Percentiles rank a stretch among this genome's conserved stretches.
These are phyloP conservation scores for Xerocomellus intermedius DNA, from an alignment of 768 basidiomycete genomes.

Conservation along the genomic window DNA sequence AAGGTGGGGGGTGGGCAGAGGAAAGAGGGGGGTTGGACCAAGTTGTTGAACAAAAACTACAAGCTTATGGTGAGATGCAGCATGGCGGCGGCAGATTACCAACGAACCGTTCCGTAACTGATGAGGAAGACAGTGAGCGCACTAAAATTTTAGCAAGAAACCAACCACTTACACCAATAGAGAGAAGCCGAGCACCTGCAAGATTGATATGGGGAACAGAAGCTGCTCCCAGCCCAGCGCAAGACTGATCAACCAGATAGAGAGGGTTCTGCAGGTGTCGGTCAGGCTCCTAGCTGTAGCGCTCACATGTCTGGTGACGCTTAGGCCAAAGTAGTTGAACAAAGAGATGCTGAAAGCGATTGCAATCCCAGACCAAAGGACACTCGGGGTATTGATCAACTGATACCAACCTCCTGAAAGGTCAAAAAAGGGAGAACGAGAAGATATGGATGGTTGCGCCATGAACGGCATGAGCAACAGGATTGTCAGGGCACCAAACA, in stretches of 20 bases:
- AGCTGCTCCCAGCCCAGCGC: constrained; percentile 89
- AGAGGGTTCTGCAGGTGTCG: constrained; percentile 92
- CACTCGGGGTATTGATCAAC: constrained; percentile 74
- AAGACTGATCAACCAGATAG: constrained; percentile 94
- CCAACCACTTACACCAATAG: constrained; percentile 75
- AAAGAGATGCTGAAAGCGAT: constrained; percentile 75
- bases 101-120: constrained; percentile 81
- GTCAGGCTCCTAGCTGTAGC: constrained; percentile 90
- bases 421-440: constrained; percentile 77
- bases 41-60: constrained; percentile 88
- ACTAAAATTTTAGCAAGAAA: not conserved
- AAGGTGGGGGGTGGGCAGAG: constrained; percentile 45
- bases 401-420: constrained; percentile 87
- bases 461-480: constrained; percentile 78
- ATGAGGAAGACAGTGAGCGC: constrained; percentile 10
- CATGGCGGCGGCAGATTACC: constrained; percentile 4
- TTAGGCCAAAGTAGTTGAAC: constrained; percentile 90
- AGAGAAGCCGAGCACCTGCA: constrained; percentile 83
- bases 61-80: constrained; percentile 9
- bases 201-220: constrained; percentile 73
- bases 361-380: constrained; percentile 64
- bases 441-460: constrained; percentile 62
- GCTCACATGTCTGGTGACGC: constrained; percentile 89
- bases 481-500: constrained; percentile 85
- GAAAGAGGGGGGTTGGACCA: constrained; percentile 62